These are phyloP conservation scores for Osmanthus fragrans DNA, from an alignment of 257 asterid species.

Conservation along the genomic window DNA sequence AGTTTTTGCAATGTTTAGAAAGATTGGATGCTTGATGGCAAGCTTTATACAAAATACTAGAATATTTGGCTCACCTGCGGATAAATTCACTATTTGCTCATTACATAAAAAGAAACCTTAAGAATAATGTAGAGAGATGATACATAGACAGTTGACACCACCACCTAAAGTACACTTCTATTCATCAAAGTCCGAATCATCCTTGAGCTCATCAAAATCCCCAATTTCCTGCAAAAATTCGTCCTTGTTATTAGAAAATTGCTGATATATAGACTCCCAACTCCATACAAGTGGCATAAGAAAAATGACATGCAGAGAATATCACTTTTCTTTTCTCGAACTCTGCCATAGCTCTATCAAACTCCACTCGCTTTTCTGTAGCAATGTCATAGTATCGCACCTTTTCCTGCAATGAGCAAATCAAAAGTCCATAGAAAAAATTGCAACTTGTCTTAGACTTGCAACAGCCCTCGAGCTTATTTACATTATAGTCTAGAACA, in stretches of 20 bases:
- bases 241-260: not conserved
- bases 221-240: constrained; percentile 68
- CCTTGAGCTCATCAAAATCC: constrained; percentile 58
- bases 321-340: constrained; percentile 63
- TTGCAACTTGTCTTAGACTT: not conserved
- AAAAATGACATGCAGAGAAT: not conserved
- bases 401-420: constrained; percentile 61
- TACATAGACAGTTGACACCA: not conserved
- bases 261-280: not conserved
- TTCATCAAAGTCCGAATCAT: constrained; percentile 62
- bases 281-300: not conserved
- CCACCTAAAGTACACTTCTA: constrained; percentile 13
- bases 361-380: constrained; percentile 88
- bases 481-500: constrained; percentile 12
- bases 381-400: constrained; percentile 89
- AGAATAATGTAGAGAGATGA: not conserved
- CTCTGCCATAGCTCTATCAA: constrained; percentile 72
- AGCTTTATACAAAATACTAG: not conserved
- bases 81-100: not conserved
- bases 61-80: not conserved
- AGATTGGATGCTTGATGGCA: not conserved
- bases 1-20: not conserved
- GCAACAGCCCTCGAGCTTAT: not conserved
- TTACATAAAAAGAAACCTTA: not conserved
- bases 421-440: not conserved